Conservation (phyloP, 192 early-diverging fungal genomes). For the Spinellus fusiger region DNA sequence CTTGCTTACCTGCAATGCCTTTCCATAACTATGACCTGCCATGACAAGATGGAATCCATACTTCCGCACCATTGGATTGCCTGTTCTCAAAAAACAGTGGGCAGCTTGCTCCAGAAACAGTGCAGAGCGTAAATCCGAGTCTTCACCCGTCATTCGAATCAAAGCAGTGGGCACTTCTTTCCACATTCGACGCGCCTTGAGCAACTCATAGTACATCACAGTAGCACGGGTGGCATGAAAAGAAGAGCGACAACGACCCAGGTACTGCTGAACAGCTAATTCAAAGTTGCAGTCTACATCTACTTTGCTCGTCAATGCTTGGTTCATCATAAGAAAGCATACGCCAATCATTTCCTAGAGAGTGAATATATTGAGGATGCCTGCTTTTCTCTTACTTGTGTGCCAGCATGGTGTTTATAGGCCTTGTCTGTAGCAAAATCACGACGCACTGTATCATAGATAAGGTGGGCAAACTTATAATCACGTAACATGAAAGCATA, state of each 20-base stretch:
- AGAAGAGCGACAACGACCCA: constrained; percentile 46
- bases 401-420: constrained; percentile 70
- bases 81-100: constrained; percentile 60
- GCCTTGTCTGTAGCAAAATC: constrained; percentile 81
- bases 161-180: constrained; percentile 63
- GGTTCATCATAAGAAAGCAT: constrained; percentile 64
- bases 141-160: constrained; percentile 69
- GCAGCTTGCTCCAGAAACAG: constrained; percentile 90
- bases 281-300: constrained; percentile 63
- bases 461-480: constrained; percentile 79
- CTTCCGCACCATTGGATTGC: constrained; percentile 72
- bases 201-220: constrained; percentile 76
- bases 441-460: constrained; percentile 85
- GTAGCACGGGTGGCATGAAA: constrained; percentile 70
- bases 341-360: constrained; percentile 85
- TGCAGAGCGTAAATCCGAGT: constrained; percentile 70
- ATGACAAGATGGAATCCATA: constrained; percentile 88
- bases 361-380: not conserved
- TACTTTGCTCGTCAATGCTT: constrained; percentile 38
- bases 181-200: constrained; percentile 64
- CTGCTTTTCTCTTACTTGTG: constrained; percentile 35
- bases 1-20: constrained; percentile 60
- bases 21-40: constrained; percentile 77
- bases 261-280: constrained; percentile 68
- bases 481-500: constrained; percentile 97